phyloP scores from a whole-genome alignment of 75 land plant species.

The Sequoia sempervirens region DNA sequence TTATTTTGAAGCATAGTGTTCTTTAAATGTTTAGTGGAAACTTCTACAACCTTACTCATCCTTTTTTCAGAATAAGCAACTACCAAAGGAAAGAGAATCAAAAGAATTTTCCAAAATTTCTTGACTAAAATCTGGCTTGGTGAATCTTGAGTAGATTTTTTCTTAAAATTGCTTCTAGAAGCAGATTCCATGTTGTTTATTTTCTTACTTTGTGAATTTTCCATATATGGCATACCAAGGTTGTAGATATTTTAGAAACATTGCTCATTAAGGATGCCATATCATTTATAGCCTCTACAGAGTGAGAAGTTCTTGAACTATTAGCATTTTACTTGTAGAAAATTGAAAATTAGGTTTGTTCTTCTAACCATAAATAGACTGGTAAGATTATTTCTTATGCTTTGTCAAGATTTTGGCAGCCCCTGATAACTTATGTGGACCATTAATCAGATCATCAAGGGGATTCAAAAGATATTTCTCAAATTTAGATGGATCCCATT shows the following conservation, averaged over 20 bases:
- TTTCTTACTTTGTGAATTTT: neutral
- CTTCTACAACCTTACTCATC: constrained; percentile 80
- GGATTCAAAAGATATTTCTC: constrained; percentile 51
- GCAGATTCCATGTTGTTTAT: neutral
- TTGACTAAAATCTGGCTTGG: neutral
- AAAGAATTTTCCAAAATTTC: neutral
- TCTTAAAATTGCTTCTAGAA: constrained; percentile 4
- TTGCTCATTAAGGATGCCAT: constrained; percentile 5
- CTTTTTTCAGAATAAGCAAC: constrained; percentile 82
- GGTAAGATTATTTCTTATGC: constrained; percentile 7
- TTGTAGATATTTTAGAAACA: neutral
- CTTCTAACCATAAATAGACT: constrained; percentile 7
- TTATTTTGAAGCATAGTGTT: constrained; percentile 15
- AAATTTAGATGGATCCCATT: constrained; percentile 73
- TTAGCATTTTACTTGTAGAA: constrained; percentile 8
- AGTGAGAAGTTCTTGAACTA: neutral
- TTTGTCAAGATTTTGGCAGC: constrained; percentile 10
- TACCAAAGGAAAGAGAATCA: neutral
- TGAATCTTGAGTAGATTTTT: neutral
- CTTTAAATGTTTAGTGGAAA: constrained; percentile 70
- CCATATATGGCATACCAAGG: constrained; percentile 17
- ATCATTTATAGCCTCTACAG: constrained; percentile 1
- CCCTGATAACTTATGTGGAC: constrained; percentile 28
- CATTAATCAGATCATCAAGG: constrained; percentile 60
- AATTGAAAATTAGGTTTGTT: constrained; percentile 1